Evolutionary conservation across 2,329 filamentous ascomycete species (phyloP).

Genomic region (Stagonosporopsis vannaccii): DNA sequence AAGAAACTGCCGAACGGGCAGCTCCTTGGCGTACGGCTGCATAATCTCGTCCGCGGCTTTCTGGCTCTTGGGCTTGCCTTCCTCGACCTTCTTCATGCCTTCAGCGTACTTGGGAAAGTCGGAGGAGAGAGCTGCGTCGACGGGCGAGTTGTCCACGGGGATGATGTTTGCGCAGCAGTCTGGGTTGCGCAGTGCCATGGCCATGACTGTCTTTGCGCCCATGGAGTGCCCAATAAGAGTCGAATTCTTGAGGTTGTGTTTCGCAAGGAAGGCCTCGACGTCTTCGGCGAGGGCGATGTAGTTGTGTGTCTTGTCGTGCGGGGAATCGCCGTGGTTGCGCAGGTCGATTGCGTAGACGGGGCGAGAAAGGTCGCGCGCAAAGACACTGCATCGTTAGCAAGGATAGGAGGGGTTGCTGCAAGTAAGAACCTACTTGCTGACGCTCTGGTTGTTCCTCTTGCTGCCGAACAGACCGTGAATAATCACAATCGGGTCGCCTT

Average conservation of each 20-base stretch:
- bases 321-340: conserved; percentile 91
- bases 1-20: conserved; percentile 87
- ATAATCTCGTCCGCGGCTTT: conserved; percentile 83
- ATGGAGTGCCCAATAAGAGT: conserved; percentile 94
- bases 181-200: conserved; percentile 76
- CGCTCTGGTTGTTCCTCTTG: conserved; percentile 91
- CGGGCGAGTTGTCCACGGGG: conserved; percentile 89
- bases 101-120: conserved; percentile 82
- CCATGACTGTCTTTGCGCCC: conserved; percentile 95
- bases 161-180: conserved; percentile 74
- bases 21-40: conserved; percentile 72
- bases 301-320: conserved; percentile 77
- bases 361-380: conserved; percentile 81
- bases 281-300: conserved; percentile 85
- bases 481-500: conserved; percentile 77
- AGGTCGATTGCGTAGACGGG: conserved; percentile 87
- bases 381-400: conserved; percentile 61
- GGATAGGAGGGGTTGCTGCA: neutral
- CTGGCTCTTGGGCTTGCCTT: conserved; percentile 70
- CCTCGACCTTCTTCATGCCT: conserved; percentile 84
- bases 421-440: conserved; percentile 76
- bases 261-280: conserved; percentile 76
- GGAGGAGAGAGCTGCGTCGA: conserved; percentile 76
- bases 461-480: conserved; percentile 94
- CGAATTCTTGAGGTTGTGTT: conserved; percentile 72